Base-by-base conservation (phyloP, 2,329 filamentous ascomycete genomes). In the Cytospora chrysosperma region DNA sequence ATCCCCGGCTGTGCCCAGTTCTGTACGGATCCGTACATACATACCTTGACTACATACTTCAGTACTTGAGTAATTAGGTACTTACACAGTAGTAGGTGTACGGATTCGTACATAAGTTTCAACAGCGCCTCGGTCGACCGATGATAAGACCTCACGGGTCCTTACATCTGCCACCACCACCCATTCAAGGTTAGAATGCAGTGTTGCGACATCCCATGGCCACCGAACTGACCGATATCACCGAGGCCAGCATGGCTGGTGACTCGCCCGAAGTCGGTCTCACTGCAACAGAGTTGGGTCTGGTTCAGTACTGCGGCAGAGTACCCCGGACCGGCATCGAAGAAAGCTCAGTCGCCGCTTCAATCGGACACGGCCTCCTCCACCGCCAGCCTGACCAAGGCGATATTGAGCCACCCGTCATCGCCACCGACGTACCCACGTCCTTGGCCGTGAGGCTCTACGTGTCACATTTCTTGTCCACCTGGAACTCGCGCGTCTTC, bases 401-500 rank as follows among this genome's bases (percentile, higher is more conserved):
- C 43, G 56, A 59, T 4, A 47, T 34, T 0, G 60, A 65, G 17
- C 19, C 56, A 10, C 24, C 19, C 10, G 47, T 53, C 13, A 40
- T 34, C 30, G 43, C 26, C 15, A 28, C 15, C 49, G 47, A 51
- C n/a, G 59, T 67, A 0, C 53, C 65, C 37, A 32, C 49, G 19
- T 57, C 66, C n/a, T 13, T 63, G 3, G 61, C 57, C 49, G 26
- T 62, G 37, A 70, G 76, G 0, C 77, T 88, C 8, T 89, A 87
- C 69, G 70, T 77, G 1, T 88, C 86, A 0, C 86, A 88, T 67
- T 81, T 83, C 59, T 75, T 88, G 0, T 88, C 86, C 5, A 83
- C 85, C 56, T 88, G 84, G 84, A 89, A 88, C 72, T 84, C 85
- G 0, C 82, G 86, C 24, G 75, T 85, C 61, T 89, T 88, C 66